Conservation (phyloP, 208 protist species). For the Trypanosomatidae sp. region DNA sequence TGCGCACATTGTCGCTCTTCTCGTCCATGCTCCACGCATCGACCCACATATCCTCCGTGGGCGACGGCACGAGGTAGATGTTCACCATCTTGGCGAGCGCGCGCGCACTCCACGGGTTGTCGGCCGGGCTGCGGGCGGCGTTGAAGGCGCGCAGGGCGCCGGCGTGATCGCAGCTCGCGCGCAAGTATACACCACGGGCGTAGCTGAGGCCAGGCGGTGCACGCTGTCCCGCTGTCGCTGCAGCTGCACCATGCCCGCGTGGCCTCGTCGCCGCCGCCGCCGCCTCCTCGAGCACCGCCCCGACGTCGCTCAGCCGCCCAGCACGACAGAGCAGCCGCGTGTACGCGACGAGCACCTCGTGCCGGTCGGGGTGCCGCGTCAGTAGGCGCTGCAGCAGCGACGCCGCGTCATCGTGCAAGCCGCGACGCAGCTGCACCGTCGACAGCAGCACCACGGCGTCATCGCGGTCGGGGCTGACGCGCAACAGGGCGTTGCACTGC, state of each 20-base stretch:
- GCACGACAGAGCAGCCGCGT: conserved; percentile 47
- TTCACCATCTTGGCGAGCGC: conserved; percentile 89
- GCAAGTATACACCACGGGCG: conserved; percentile 69
- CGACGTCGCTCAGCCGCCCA: conserved; percentile 57
- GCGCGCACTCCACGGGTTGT: conserved; percentile 66
- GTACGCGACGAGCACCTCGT: conserved; percentile 62
- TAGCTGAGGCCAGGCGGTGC: conserved; percentile 69
- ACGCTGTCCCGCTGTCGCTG: conserved; percentile 17
- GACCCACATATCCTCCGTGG: conserved; percentile 61
- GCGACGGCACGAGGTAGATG: conserved; percentile 85
- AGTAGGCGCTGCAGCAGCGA: conserved; percentile 84
- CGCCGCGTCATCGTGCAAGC: conserved; percentile 42
- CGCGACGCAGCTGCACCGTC: conserved; percentile 79
- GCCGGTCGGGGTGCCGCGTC: conserved; percentile 72
- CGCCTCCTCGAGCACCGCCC: conserved; percentile 31
- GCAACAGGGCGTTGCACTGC: conserved; percentile 79
- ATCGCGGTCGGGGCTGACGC: conserved; percentile 69
- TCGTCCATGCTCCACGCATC: conserved; percentile 25
- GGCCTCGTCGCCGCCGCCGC: conserved; percentile 15
- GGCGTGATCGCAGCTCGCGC: conserved; percentile 54
- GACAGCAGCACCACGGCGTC: conserved; percentile 89
- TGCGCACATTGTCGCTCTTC: conserved; percentile 20
- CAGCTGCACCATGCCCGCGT: conserved; percentile 22
- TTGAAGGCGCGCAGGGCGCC: conserved; percentile 89
- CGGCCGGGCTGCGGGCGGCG: conserved; percentile 48